phyloP scores from a whole-genome alignment of 2,329 filamentous ascomycete species.

The Penicillium decumbens region DNA sequence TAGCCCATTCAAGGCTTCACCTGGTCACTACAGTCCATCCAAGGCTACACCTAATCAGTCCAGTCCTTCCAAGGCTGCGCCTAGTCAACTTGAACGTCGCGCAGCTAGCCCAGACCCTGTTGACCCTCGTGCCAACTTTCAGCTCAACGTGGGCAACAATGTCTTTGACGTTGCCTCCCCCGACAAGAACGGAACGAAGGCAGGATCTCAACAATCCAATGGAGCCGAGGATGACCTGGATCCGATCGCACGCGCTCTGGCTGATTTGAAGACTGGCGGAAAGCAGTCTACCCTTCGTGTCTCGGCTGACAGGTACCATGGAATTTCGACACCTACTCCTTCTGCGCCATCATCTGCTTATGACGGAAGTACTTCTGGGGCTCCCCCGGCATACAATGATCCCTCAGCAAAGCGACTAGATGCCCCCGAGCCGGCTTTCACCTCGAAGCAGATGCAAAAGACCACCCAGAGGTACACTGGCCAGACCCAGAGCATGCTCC shows the following conservation, averaged over 20 bases:
- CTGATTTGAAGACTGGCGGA: conserved; percentile 80
- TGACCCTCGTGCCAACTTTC: conserved; percentile 86
- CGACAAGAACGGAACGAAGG: conserved; percentile 54
- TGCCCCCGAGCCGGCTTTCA: conserved; percentile 86
- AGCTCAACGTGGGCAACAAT: conserved; percentile 91
- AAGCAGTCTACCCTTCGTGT: conserved; percentile 80
- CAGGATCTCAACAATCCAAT: conserved; percentile 37
- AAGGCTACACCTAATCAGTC: conserved; percentile 32
- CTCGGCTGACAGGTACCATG: conserved; percentile 92
- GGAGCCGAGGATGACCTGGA: conserved; percentile 62
- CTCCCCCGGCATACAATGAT: conserved; percentile 80
- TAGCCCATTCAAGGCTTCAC: conserved; percentile 32
- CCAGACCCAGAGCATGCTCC: conserved; percentile 76
- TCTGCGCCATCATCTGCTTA: conserved; percentile 39
- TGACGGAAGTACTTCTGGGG: conserved; percentile 29
- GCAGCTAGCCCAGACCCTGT: conserved; percentile 72
- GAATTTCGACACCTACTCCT: conserved; percentile 76
- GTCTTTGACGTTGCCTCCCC: conserved; percentile 87
- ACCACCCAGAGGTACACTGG: conserved; percentile 82
- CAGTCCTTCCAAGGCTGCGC: not conserved
- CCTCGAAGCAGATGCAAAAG: conserved; percentile 91
- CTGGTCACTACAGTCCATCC: too few species aligned
- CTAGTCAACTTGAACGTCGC: conserved; percentile 23
- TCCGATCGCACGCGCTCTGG: conserved; percentile 86
- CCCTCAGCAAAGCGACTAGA: conserved; percentile 71